A percentile compares a stretch with the other conserved stretches of the same genome.
These are phyloP conservation scores for Phytopythium oedochilum DNA, from an alignment of 352 stramenopile genomes.

Conservation along the genomic window DNA sequence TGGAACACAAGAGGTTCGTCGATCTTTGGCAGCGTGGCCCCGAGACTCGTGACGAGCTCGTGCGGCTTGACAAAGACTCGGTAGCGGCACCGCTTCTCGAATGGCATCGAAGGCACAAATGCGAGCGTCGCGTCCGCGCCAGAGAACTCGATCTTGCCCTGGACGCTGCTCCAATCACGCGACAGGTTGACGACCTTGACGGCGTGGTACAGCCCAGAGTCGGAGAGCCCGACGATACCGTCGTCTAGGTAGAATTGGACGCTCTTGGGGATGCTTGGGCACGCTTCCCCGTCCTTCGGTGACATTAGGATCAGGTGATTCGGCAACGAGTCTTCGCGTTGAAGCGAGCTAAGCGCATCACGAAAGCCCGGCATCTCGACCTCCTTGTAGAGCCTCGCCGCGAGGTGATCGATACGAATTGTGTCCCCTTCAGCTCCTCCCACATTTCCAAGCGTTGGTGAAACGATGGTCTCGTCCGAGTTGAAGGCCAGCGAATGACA, in stretches of 20 bases:
- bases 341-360: background rate
- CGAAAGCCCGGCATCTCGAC: background rate
- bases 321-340: background rate
- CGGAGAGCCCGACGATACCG: slow-evolving; percentile 16
- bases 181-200: slow-evolving; percentile 22
- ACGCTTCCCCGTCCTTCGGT: slow-evolving; percentile 13
- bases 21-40: slow-evolving; percentile 13
- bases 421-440: no score
- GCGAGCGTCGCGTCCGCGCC: slow-evolving; percentile 7
- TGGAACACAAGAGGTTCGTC: slow-evolving; percentile 10
- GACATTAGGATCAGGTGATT: slow-evolving; percentile 12
- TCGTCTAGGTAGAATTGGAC: slow-evolving; percentile 19
- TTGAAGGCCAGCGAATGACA: background rate
- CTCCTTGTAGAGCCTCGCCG: background rate
- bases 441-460: no score
- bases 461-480: background rate
- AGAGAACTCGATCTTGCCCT: slow-evolving; percentile 19
- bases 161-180: slow-evolving; percentile 12
- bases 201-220: slow-evolving; percentile 15
- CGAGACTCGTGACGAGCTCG: slow-evolving; percentile 22
- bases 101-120: slow-evolving; percentile 16
- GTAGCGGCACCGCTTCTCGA: slow-evolving; percentile 22
- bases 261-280: slow-evolving; percentile 6
- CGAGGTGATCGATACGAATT: background rate
- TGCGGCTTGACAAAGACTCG: slow-evolving; percentile 16